Evolutionary conservation across 1,284 basidiomycete species (phyloP).

Genomic region (Cystobasidium sp.): DNA sequence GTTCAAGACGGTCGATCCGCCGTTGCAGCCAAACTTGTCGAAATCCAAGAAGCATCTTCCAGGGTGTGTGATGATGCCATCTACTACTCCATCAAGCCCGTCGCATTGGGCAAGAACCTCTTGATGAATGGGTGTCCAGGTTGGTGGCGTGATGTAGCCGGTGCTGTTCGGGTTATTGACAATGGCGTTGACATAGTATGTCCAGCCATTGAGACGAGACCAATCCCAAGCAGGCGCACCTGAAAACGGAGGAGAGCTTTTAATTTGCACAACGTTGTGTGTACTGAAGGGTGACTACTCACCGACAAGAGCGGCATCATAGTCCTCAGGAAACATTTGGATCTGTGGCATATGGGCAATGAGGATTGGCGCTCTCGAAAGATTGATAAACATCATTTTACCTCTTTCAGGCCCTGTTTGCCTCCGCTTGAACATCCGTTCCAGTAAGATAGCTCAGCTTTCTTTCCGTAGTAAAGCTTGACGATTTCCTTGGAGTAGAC

Average conservation of each 20-base stretch:
- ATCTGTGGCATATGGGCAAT: conserved; percentile 52
- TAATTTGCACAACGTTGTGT: not conserved
- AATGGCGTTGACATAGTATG: conserved; percentile 45
- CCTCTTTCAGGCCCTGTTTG: conserved; percentile 48
- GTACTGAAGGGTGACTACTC: not conserved
- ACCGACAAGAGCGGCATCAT: conserved; percentile 39
- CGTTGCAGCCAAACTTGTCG: conserved; percentile 41
- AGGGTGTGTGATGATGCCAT: conserved; percentile 52
- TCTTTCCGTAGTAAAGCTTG: conserved; percentile 47
- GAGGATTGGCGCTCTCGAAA: conserved; percentile 45
- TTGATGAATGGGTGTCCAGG: conserved; percentile 48
- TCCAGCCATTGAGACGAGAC: conserved; percentile 44
- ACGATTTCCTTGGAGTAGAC: conserved; percentile 49
- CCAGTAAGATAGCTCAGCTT: conserved; percentile 46
- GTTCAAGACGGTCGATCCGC: conserved; percentile 33
- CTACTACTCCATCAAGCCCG: conserved; percentile 52
- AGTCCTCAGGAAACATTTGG: conserved; percentile 45
- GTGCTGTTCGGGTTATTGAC: conserved; percentile 45
- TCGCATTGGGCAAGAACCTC: conserved; percentile 53
- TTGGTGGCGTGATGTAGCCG: conserved; percentile 40
- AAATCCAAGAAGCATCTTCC: conserved; percentile 48
- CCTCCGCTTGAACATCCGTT: conserved; percentile 50
- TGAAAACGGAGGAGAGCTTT: not conserved
- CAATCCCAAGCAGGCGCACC: conserved; percentile 25
- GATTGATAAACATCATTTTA: conserved; percentile 16